Evolutionary conservation across 805 yeast genomes (phyloP), one percentile per base, ranked within the genome.

Genomic region (Ogataea haglerorum): DNA sequence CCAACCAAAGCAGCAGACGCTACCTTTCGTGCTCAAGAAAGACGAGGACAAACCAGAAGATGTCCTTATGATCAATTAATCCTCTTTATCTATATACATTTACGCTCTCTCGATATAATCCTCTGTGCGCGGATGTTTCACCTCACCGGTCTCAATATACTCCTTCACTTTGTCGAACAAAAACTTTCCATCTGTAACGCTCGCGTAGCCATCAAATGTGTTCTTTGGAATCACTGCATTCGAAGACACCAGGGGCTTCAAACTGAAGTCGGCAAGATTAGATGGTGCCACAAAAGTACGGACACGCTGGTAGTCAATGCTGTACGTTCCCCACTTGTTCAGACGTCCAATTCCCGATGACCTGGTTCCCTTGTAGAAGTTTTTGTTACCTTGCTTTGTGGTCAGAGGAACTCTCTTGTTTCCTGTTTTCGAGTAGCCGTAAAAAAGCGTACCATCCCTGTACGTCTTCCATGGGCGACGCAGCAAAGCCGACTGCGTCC

Each of bases 361-460:
- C 43, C 97, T 78, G 16, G 98, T 93, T 70, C 99, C 99, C 64
- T 93, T 93, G 69, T 93, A 93, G 67, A 73, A 85, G 54, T 85
- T 82, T 69, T 90, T 89, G 67, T 93, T 91, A 56, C 99, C 98
- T 60, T 87, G 88, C 57, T 93, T 93, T 16, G 96, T 83, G 16
- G 96, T 84, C 53, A 91, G 69, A 5, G 95, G 76, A 58, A 76
- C 75, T 69, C 96, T 81, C 62, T 83, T 87, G 49, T 87, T 80
- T 41, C 97, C 97, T 7, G 81, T 60, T 58, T 85, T 89, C 12
- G 82, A 68, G 18, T 68, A 54, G 34, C 96, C 96, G 59, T 89
- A 89, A 70, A 85, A 89, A 15, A 86, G 71, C 30, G 86, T 78
- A 13, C 95, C 95, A 53, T 88, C 93, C 52, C 76, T 77, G 62